Evolutionary conservation across 169 alveolate species (phyloP).

Genomic region (Plasmodium yoelii): DNA sequence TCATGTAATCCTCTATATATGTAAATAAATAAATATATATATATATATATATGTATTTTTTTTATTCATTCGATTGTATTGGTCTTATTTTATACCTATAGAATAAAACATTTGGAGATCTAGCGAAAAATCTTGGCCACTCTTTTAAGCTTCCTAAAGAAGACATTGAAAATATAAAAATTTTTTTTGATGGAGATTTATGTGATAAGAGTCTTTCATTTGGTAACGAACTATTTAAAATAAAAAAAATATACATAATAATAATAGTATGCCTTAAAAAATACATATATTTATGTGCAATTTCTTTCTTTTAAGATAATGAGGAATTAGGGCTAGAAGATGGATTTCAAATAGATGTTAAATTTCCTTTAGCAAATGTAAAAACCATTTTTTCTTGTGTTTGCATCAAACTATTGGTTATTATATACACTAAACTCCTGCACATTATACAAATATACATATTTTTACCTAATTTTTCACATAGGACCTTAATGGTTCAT

Average conservation of each 20-base stretch:
- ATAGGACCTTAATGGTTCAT: conserved; percentile 17
- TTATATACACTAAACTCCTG: too few relatives aligned
- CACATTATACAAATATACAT: too few relatives aligned
- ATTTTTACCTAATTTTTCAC: conserved; percentile 1
- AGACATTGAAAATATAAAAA: conserved; percentile 52
- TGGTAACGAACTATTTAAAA: conserved; percentile 8
- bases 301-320: conserved; percentile 19
- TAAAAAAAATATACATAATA: not conserved
- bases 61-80: not conserved
- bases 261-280: not conserved
- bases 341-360: conserved; percentile 70
- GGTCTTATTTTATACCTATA: not conserved
- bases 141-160: conserved; percentile 55
- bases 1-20: too few relatives aligned
- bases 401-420: too few relatives aligned
- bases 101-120: conserved; percentile 74
- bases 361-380: conserved; percentile 56
- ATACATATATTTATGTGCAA: not conserved
- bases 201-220: conserved; percentile 48
- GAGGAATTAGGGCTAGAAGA: conserved; percentile 65
- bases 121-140: conserved; percentile 43
- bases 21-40: too few relatives aligned
- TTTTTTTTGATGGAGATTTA: conserved; percentile 73
- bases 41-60: too few relatives aligned
- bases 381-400: not conserved